Percentiles rank a stretch among this genome's conserved stretches.
These are phyloP conservation scores for Pichia sp. DNA, from an alignment of 1,139 yeast genomes.

Conservation along the genomic window DNA sequence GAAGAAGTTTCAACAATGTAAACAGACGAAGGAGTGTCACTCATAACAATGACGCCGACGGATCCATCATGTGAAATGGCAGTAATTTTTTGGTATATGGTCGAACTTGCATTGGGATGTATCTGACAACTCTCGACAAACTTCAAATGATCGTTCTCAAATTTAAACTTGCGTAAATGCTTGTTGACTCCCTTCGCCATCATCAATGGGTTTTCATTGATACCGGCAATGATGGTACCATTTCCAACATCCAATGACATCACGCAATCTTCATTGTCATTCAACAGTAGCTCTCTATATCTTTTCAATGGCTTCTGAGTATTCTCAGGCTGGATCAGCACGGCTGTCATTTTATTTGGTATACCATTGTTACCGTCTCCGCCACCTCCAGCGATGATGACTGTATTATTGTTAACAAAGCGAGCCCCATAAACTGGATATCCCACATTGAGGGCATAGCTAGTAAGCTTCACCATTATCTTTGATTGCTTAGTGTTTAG, in stretches of 20 bases:
- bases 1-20: constrained; percentile 49
- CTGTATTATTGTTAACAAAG: constrained; percentile 53
- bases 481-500: too few species aligned
- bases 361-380: constrained; percentile 89
- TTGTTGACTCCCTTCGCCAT: constrained; percentile 59
- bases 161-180: constrained; percentile 62
- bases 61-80: constrained; percentile 46
- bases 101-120: constrained; percentile 31
- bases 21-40: constrained; percentile 51
- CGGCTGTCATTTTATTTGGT: constrained; percentile 76
- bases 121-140: constrained; percentile 54
- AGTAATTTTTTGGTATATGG: constrained; percentile 55
- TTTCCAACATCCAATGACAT: constrained; percentile 57
- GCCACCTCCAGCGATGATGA: constrained; percentile 88
- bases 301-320: constrained; percentile 49
- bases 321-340: constrained; percentile 50
- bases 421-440: constrained; percentile 80
- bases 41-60: constrained; percentile 58
- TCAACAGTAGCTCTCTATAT: constrained; percentile 55
- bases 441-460: constrained; percentile 44
- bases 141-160: constrained; percentile 52
- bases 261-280: constrained; percentile 66
- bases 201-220: constrained; percentile 57
- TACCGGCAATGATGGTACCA: constrained; percentile 57
- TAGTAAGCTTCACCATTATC: too few species aligned